phyloP scores from a whole-genome alignment of 306 rosid species.

The Acmispon strigosus region DNA sequence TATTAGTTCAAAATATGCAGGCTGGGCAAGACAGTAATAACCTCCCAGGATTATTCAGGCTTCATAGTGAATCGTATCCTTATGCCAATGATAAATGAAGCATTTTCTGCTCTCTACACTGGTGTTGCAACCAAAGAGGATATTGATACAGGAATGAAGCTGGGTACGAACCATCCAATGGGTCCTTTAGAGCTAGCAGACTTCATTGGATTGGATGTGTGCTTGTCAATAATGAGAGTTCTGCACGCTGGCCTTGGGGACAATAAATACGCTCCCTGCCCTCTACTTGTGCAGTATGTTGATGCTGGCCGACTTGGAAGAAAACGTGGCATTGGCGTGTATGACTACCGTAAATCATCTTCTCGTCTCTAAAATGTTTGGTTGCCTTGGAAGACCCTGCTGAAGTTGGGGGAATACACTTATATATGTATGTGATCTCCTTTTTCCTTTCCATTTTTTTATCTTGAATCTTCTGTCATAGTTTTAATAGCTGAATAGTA shows the following conservation, averaged over 20 bases:
- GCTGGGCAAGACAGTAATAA: constrained; percentile 37
- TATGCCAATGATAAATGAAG: constrained; percentile 93
- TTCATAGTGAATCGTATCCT: constrained; percentile 81
- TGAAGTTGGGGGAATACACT: too few relatives aligned
- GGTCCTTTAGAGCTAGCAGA: constrained; percentile 96
- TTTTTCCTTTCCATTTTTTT: neutral
- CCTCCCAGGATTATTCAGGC: constrained; percentile 76
- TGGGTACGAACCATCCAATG: constrained; percentile 94
- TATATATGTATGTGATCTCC: neutral
- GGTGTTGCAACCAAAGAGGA: constrained; percentile 89
- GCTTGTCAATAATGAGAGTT: constrained; percentile 84
- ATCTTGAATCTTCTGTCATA: neutral
- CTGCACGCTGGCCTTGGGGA: constrained; percentile 89
- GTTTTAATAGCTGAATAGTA: neutral
- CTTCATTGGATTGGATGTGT: constrained; percentile 92
- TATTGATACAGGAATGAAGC: constrained; percentile 83
- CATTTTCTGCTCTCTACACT: constrained; percentile 62
- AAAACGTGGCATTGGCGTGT: constrained; percentile 83
- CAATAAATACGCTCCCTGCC: constrained; percentile 77
- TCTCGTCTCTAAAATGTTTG: constrained; percentile 38
- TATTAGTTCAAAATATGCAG: constrained; percentile 21
- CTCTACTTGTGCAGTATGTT: constrained; percentile 75
- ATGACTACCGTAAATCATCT: constrained; percentile 47
- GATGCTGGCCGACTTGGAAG: constrained; percentile 86
- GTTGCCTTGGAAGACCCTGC: neutral